These are phyloP conservation scores for Aphanocladium album DNA, from an alignment of 2,329 filamentous ascomycete species.

Conservation along the genomic window DNA sequence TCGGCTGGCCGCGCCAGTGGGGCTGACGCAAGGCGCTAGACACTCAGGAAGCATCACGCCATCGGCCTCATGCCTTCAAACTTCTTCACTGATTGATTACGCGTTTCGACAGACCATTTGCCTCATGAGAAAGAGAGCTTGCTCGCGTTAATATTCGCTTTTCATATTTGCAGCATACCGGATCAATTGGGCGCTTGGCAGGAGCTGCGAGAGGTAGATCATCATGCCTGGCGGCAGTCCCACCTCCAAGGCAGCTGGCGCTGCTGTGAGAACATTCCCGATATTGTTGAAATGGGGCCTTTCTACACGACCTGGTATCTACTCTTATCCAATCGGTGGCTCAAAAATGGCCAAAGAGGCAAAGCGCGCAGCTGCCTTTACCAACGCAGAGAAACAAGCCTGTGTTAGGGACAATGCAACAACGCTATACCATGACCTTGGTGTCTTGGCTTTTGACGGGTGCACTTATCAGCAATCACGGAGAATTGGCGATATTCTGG, in stretches of 20 bases:
- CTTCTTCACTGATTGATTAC: neutral
- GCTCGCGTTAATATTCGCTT: no score
- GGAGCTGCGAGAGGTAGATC: no score
- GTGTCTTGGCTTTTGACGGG: constrained; percentile 27
- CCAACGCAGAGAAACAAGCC: neutral
- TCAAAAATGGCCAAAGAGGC: neutral
- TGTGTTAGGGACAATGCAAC: neutral
- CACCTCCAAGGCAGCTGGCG: neutral
- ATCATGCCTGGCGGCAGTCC: no score
- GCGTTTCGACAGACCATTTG: no score
- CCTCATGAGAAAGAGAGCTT: no score
- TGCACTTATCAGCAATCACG: constrained; percentile 18
- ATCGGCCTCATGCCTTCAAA: neutral
- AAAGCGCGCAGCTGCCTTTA: neutral
- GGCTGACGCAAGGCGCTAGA: no score
- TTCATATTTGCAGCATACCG: no score
- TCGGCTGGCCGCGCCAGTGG: no score
- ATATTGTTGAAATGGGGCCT: constrained; percentile 4
- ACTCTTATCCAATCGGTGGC: neutral
- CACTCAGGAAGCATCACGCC: neutral
- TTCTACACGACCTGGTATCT: neutral
- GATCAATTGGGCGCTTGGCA: no score
- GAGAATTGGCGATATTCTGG: constrained; percentile 22
- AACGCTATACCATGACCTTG: constrained; percentile 26
- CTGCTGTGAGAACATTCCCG: neutral